Evolutionary conservation across 257 asterid species (phyloP), one percentile per base, ranked within the genome.

Genomic region (Capsicum baccatum): DNA sequence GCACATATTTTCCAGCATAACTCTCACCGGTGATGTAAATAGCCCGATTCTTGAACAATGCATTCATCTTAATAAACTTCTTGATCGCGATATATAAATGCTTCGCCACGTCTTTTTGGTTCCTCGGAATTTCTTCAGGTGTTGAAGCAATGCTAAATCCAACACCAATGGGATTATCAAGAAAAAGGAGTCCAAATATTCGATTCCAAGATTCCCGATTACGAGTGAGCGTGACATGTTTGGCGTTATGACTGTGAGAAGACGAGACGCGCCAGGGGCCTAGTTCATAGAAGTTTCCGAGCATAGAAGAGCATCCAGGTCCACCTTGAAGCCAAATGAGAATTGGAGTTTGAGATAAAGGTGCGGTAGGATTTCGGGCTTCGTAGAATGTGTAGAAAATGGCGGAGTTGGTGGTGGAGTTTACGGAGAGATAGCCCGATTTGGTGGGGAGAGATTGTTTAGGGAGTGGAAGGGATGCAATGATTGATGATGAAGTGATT

Each of bases 241-340:
- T 83, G 21, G 87, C 21, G 17, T 82, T 76, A 57, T 70, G 63
- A 0, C 57, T 55, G 66, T 58, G 82, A 71, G 88, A 85, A 26
- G 90, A 82, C 0, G 86, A 86, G 16, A 93, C 91, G 2, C 90
- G 89, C 94, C 96, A 95, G 3, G 98, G 97, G 15, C 97, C 98
- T 50, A 94, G 88, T 87, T 95, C 98, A 47, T 83, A 92, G 39
- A 92, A 94, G 85, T 95, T 95, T 15, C 90, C 98, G 1, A 92
- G 9, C 98, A 94, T 90, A 56, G 98, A 95, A 3, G 98, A 92
- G 78, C 98, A 95, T 47, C 98, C 98, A 63, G 97, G 98, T 67
- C 98, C 97, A 1, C 97, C 98, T 87, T 95, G 96, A 9, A 94
- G 98, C 98, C 98, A 95, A 44, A 95, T 89, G 50, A 92, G 84